Conservation (phyloP, 2,329 filamentous ascomycete genomes). For the Anthostomella pinea region DNA sequence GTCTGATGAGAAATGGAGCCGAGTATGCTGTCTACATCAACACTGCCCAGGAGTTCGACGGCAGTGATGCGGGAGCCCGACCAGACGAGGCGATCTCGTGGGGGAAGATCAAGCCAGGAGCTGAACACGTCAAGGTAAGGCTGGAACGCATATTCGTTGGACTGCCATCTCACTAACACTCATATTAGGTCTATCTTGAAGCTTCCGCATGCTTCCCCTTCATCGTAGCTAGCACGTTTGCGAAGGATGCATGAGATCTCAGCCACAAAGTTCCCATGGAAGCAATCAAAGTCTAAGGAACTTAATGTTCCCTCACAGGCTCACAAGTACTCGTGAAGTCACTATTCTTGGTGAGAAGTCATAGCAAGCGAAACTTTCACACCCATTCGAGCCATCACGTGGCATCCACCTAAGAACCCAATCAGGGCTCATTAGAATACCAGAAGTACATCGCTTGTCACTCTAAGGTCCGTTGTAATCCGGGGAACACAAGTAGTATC, state of each 20-base stretch:
- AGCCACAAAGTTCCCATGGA: constrained; percentile 12
- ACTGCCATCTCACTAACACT: constrained; percentile 10
- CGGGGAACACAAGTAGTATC: too few relatives aligned
- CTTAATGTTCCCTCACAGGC: too few relatives aligned
- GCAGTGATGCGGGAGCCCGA: constrained; percentile 89
- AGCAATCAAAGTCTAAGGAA: not conserved
- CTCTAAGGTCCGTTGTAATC: too few relatives aligned
- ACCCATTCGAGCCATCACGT: too few relatives aligned
- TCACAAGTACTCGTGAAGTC: too few relatives aligned
- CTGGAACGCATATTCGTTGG: not conserved
- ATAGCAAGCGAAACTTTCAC: too few relatives aligned
- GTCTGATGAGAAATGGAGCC: constrained; percentile 94
- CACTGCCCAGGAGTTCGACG: constrained; percentile 95
- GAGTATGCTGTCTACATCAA: constrained; percentile 98
- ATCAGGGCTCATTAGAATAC: too few relatives aligned
- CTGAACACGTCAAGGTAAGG: constrained; percentile 81
- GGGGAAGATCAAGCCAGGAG: constrained; percentile 94
- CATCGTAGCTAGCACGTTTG: constrained; percentile 66
- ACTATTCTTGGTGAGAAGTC: too few relatives aligned
- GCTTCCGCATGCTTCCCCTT: constrained; percentile 64
- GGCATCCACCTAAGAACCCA: too few relatives aligned
- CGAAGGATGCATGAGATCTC: constrained; percentile 45
- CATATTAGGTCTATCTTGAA: constrained; percentile 57
- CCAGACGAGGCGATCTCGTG: constrained; percentile 97
- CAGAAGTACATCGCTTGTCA: too few relatives aligned